These are phyloP conservation scores for Podosphaera xanthii DNA, from an alignment of 2,329 filamentous ascomycete species.

Conservation along the genomic window DNA sequence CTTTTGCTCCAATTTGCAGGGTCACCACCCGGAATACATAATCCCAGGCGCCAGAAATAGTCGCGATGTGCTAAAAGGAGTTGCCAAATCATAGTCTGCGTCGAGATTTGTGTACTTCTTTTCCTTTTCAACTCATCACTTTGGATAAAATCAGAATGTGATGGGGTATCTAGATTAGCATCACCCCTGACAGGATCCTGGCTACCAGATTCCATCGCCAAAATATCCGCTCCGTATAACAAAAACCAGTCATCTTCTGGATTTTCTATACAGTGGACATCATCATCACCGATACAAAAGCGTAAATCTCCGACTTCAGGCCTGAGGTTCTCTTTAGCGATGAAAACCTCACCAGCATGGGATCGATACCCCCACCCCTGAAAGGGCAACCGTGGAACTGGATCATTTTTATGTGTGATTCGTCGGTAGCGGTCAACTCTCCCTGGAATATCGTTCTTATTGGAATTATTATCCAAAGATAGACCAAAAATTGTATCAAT, in stretches of 20 bases:
- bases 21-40: conserved; percentile 68
- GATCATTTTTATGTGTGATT: conserved; percentile 70
- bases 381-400: conserved; percentile 68
- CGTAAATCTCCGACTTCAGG: conserved; percentile 46
- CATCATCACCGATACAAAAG: conserved; percentile 48
- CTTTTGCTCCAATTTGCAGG: conserved; percentile 41
- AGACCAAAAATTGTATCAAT: conserved; percentile 8
- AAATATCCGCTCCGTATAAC: conserved; percentile 1
- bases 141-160: no score
- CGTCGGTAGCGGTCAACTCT: conserved; percentile 33
- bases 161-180: no score
- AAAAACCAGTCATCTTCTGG: conserved; percentile 9
- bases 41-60: conserved; percentile 83
- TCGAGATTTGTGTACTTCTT: conserved; percentile 16
- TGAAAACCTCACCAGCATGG: conserved; percentile 75
- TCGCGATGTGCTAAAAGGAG: conserved; percentile 83
- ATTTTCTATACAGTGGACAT: conserved; percentile 47
- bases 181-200: not conserved
- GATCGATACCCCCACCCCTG: conserved; percentile 70
- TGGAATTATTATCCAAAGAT: conserved; percentile 2
- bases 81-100: conserved; percentile 60
- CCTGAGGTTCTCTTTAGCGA: conserved; percentile 46
- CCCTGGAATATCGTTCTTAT: not conserved
- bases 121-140: conserved; percentile 6
- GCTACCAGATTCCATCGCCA: no score